Evolutionary conservation across 1,284 basidiomycete species (phyloP).

Genomic region (Malassezia furfur): DNA sequence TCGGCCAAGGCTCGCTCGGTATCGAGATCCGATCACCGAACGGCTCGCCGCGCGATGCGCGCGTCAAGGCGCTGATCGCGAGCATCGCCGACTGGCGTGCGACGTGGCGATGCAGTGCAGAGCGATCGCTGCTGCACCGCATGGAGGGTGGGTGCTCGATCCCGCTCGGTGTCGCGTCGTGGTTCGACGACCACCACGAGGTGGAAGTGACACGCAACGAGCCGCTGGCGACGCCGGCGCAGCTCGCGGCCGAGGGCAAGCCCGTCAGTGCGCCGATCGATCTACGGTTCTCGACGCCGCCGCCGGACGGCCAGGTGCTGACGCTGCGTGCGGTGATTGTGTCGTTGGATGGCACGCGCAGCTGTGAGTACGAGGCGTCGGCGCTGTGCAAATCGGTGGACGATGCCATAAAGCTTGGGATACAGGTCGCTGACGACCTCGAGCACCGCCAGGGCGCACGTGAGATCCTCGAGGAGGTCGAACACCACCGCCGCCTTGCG

Average conservation of each 20-base stretch:
- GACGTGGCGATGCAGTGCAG: constrained; percentile 49
- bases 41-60: constrained; percentile 28
- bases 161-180: constrained; percentile 75
- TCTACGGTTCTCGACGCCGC: constrained; percentile 15
- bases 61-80: constrained; percentile 29
- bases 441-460: constrained; percentile 32
- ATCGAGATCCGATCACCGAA: constrained; percentile 66
- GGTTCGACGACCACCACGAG: constrained; percentile 38
- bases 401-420: constrained; percentile 34
- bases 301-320: constrained; percentile 24
- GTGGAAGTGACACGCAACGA: constrained; percentile 37
- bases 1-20: constrained; percentile 84
- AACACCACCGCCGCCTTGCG: constrained; percentile 40
- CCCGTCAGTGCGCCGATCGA: constrained; percentile 2
- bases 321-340: constrained; percentile 43
- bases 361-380: constrained; percentile 24
- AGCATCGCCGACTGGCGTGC: constrained; percentile 44
- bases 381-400: constrained; percentile 23
- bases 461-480: constrained; percentile 44
- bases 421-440: constrained; percentile 34
- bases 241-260: neutral
- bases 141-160: constrained; percentile 95
- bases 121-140: constrained; percentile 73
- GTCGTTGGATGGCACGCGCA: constrained; percentile 39
- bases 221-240: neutral